These are phyloP conservation scores for Ganoderma sinense DNA, from an alignment of 1,284 basidiomycete genomes.

Conservation along the genomic window DNA sequence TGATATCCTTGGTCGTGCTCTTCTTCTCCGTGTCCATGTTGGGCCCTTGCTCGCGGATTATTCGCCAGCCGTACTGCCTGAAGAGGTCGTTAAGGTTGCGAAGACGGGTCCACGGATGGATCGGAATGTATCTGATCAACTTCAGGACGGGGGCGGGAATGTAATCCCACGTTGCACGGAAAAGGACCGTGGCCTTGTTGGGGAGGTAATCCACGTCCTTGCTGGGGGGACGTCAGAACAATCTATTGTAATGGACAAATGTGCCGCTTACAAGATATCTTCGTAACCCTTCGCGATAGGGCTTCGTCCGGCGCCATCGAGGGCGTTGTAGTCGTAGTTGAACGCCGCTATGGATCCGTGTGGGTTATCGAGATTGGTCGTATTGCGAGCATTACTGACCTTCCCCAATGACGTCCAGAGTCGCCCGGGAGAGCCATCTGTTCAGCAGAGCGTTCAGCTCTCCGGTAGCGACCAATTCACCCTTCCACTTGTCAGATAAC, in stretches of 20 bases:
- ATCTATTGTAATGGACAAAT: not conserved
- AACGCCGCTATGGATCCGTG: constrained; percentile 35
- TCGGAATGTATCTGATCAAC: constrained; percentile 37
- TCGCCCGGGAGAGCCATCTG: constrained; percentile 37
- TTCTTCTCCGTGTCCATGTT: constrained; percentile 21
- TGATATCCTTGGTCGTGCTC: constrained; percentile 41
- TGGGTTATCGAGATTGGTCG: not conserved
- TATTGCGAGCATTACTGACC: constrained; percentile 21
- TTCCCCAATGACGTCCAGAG: constrained; percentile 43
- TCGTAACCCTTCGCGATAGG: constrained; percentile 36
- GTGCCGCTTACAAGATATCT: constrained; percentile 40
- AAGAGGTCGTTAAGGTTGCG: constrained; percentile 32
- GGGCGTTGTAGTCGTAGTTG: constrained; percentile 38
- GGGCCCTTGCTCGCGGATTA: constrained; percentile 29
- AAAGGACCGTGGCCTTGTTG: constrained; percentile 27
- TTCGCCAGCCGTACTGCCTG: constrained; percentile 28
- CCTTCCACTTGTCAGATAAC: constrained; percentile 32
- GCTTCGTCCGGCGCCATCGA: constrained; percentile 34
- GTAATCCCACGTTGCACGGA: constrained; percentile 37
- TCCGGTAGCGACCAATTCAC: constrained; percentile 13
- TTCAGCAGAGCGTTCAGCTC: constrained; percentile 20
- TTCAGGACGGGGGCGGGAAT: constrained; percentile 34
- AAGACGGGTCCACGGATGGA: constrained; percentile 35
- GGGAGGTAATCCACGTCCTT: constrained; percentile 32
- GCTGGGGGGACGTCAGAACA: not conserved